A percentile compares a stretch with the other conserved stretches of the same genome.
Evolutionary conservation across 805 yeast genomes (phyloP).

Genomic region (Myxozyma sirexii): DNA sequence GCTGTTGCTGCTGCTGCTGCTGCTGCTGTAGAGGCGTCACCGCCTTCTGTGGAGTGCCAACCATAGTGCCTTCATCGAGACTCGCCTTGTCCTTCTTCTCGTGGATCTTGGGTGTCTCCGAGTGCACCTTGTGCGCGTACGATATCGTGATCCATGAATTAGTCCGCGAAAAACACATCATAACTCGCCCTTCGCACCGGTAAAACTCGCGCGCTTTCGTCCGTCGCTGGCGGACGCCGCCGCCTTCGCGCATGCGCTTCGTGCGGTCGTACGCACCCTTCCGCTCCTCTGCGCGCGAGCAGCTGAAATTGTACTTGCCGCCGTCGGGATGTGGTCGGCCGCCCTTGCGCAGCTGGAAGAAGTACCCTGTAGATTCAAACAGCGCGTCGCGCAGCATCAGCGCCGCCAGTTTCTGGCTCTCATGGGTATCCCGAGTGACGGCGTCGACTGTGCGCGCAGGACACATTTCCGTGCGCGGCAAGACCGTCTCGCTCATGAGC

Average conservation of each 20-base stretch:
- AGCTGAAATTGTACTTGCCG: slow-evolving; percentile 32
- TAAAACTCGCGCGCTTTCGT: slow-evolving; percentile 29
- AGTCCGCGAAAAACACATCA: slow-evolving; percentile 30
- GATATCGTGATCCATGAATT: slow-evolving; percentile 30
- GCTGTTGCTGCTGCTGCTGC: slow-evolving; percentile 4
- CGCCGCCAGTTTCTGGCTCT: slow-evolving; percentile 32
- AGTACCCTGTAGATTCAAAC: slow-evolving; percentile 30
- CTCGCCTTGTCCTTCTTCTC: slow-evolving; percentile 19
- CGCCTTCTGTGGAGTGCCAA: background rate
- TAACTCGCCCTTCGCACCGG: slow-evolving; percentile 31
- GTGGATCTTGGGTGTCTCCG: slow-evolving; percentile 32
- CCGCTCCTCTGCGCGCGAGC: slow-evolving; percentile 34
- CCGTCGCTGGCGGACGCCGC: slow-evolving; percentile 33
- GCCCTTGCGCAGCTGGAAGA: slow-evolving; percentile 32
- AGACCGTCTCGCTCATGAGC: slow-evolving; percentile 16
- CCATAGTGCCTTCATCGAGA: background rate
- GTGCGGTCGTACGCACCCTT: slow-evolving; percentile 32
- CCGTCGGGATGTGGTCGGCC: slow-evolving; percentile 34
- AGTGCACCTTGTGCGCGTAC: slow-evolving; percentile 28
- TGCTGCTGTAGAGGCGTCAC: background rate
- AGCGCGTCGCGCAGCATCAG: slow-evolving; percentile 29
- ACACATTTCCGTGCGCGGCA: slow-evolving; percentile 28
- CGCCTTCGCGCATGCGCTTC: slow-evolving; percentile 33
- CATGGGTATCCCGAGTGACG: slow-evolving; percentile 30
- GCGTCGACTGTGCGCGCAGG: slow-evolving; percentile 34